phyloP scores from a whole-genome alignment of 768 basidiomycete species.

The Gautieria morchelliformis region DNA sequence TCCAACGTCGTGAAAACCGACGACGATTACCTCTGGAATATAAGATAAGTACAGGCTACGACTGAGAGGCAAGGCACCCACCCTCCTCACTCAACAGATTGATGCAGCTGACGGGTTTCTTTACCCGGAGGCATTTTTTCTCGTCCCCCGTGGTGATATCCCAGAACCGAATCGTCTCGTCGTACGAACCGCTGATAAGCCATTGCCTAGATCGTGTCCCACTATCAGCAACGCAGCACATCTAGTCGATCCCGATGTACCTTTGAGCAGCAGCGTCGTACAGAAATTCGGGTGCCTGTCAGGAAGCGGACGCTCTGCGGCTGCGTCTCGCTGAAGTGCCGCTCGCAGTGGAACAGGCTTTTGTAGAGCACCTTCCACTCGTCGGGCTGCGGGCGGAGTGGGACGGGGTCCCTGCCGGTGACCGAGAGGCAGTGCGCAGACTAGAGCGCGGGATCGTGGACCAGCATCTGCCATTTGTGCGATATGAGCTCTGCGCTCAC shows the following conservation, averaged over 20 bases:
- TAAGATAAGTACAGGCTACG: not conserved
- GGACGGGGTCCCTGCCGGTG: slow-evolving; percentile 62
- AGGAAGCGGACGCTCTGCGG: slow-evolving; percentile 76
- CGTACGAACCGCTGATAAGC: too few relatives aligned
- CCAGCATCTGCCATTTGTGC: slow-evolving; percentile 34
- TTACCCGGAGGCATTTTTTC: slow-evolving; percentile 72
- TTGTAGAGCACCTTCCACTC: slow-evolving; percentile 66
- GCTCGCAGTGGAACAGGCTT: too few relatives aligned
- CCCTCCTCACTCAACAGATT: too few relatives aligned
- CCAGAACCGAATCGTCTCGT: too few relatives aligned
- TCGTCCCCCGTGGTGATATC: slow-evolving; percentile 49
- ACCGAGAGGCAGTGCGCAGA: slow-evolving; percentile 63
- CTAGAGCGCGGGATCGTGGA: slow-evolving; percentile 70
- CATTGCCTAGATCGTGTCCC: too few relatives aligned
- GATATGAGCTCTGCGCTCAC: slow-evolving; percentile 25
- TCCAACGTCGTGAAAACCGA: too few relatives aligned
- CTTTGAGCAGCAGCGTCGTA: too few relatives aligned
- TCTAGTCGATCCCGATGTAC: too few relatives aligned
- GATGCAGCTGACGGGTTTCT: too few relatives aligned
- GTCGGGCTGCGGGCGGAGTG: slow-evolving; percentile 49
- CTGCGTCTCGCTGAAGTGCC: too few relatives aligned
- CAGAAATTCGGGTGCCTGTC: slow-evolving; percentile 81
- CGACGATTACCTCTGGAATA: too few relatives aligned
- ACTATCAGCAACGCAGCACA: too few relatives aligned
- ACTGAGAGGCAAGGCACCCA: slow-evolving; percentile 19